These are phyloP conservation scores for Solanum dulcamara DNA, from an alignment of 257 asterid genomes.

Conservation along the genomic window DNA sequence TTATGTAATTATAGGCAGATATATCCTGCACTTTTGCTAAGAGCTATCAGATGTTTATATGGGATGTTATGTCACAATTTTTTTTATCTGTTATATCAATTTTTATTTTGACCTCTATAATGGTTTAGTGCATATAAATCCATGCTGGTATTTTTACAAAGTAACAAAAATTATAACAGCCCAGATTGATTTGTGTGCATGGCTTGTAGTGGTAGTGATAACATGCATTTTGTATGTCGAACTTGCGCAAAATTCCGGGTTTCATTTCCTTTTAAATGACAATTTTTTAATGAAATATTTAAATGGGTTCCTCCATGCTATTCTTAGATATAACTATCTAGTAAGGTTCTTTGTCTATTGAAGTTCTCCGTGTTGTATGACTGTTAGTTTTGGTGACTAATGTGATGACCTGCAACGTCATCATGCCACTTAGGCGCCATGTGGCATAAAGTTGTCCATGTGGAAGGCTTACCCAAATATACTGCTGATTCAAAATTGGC, in stretches of 20 bases:
- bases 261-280: not conserved
- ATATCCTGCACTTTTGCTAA: not conserved
- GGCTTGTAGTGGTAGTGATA: not conserved
- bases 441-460: not conserved
- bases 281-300: not conserved
- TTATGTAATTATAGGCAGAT: not conserved
- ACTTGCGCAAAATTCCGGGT: not conserved
- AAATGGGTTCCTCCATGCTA: not conserved
- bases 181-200: not conserved
- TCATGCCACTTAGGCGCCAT: not conserved
- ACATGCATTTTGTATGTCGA: not conserved
- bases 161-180: not conserved
- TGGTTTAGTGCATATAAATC: not conserved
- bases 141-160: not conserved
- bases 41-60: not conserved
- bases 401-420: not conserved
- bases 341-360: not conserved
- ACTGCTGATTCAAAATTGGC: conserved; percentile 70
- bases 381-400: not conserved
- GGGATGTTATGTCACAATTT: not conserved
- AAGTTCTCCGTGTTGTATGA: not conserved
- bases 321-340: not conserved
- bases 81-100: not conserved
- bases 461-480: conserved; percentile 44
- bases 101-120: not conserved